Percentiles rank a stretch among this genome's conserved stretches.
phyloP scores from a whole-genome alignment of 2,329 filamentous ascomycete genomes.

The Fusarium anguioides region DNA sequence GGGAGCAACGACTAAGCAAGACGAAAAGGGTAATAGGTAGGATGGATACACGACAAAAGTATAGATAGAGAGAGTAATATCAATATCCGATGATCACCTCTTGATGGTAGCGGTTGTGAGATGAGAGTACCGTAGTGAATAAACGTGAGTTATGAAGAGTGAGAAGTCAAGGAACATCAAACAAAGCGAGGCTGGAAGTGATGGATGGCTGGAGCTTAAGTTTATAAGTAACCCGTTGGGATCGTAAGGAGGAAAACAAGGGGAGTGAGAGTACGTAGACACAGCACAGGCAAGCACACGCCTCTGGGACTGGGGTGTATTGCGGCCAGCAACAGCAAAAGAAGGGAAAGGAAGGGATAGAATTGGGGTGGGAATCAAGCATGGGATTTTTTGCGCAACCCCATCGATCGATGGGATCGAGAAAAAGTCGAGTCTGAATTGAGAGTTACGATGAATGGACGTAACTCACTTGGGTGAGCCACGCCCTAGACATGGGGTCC shows the following conservation, averaged over 20 bases:
- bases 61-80: background rate
- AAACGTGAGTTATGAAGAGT: slow-evolving; percentile 15
- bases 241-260: slow-evolving; percentile 27
- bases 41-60: background rate
- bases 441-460: slow-evolving; percentile 29
- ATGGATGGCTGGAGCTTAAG: slow-evolving; percentile 40
- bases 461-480: slow-evolving; percentile 32
- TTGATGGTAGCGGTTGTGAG: slow-evolving; percentile 1
- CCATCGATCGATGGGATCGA: slow-evolving; percentile 54
- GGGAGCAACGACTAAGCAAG: slow-evolving; percentile 16
- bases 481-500: slow-evolving; percentile 25
- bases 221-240: slow-evolving; percentile 39
- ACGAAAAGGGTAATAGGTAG: background rate
- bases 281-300: background rate
- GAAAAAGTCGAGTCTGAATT: slow-evolving; percentile 38
- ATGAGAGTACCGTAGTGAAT: background rate
- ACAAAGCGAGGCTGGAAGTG: slow-evolving; percentile 28
- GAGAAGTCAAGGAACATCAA: slow-evolving; percentile 27
- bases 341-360: slow-evolving; percentile 35
- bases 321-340: slow-evolving; percentile 18
- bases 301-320: background rate
- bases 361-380: slow-evolving; percentile 44
- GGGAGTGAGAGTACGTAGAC: slow-evolving; percentile 20
- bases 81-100: slow-evolving; percentile 5
- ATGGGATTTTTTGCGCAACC: slow-evolving; percentile 48